Conservation (phyloP, 2,329 filamentous ascomycete genomes). For the Mollisiaceae sp. region DNA sequence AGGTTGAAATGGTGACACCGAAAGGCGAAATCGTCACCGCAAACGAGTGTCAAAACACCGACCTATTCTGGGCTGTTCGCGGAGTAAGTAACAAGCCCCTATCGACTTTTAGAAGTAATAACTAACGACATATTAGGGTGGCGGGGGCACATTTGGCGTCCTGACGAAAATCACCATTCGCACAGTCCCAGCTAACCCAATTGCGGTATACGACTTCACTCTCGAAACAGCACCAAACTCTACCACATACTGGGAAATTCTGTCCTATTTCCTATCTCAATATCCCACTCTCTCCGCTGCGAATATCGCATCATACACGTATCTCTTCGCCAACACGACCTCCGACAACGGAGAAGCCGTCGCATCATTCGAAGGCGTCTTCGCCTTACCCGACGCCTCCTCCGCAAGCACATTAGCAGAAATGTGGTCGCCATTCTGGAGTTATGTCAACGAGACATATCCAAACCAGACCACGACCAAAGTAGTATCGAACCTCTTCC, state of each 20-base stretch:
- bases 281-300: slow-evolving; percentile 54
- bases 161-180: slow-evolving; percentile 60
- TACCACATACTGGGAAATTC: slow-evolving; percentile 48
- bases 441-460: slow-evolving; percentile 45
- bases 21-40: slow-evolving; percentile 14
- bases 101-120: background rate
- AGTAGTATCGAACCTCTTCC: background rate
- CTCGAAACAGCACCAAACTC: background rate
- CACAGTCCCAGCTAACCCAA: slow-evolving; percentile 50
- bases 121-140: slow-evolving; percentile 45
- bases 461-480: slow-evolving; percentile 43
- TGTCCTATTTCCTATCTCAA: slow-evolving; percentile 52
- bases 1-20: slow-evolving; percentile 21
- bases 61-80: slow-evolving; percentile 28
- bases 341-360: no score
- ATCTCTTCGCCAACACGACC: slow-evolving; percentile 47
- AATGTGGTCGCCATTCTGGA: slow-evolving; percentile 30
- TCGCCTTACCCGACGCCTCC: slow-evolving; percentile 37
- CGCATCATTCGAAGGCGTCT: background rate
- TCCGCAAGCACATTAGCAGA: background rate
- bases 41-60: slow-evolving; percentile 20
- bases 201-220: slow-evolving; percentile 38
- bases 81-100: slow-evolving; percentile 6
- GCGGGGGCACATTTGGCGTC: slow-evolving; percentile 65
- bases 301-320: slow-evolving; percentile 56